Evolutionary conservation across 208 protist genomes (phyloP), one percentile per base, ranked within the genome.

Genomic region (Angomonas deanei): DNA sequence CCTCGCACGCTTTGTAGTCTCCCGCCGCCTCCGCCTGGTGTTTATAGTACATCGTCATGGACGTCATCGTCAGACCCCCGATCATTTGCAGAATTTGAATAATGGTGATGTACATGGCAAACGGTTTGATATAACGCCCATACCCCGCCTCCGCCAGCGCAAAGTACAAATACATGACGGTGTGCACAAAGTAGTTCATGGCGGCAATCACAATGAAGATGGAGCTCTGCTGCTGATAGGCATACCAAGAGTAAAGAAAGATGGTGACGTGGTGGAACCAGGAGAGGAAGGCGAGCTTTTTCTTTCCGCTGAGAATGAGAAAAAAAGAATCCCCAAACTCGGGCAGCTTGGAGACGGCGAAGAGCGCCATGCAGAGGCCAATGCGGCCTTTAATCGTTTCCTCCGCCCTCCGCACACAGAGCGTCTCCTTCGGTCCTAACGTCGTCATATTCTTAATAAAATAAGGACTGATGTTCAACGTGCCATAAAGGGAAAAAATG

Each of bases 111-210:
- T 93, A 72, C 36, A 82, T 81, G 0, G 92, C 86, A 49, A 95
- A 73, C 10, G 74, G 74, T 58, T 78, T 78, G 30, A 91, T 64
- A 10, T 83, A 26, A 54, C 78, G 73, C 71, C 77, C 75, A 48
- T 78, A 47, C 30, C 87, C 84, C 39, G 70, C 75, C 1, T 76
- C 80, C 63, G 76, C 80, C 15, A 96, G 24, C 46, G 83, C 85
- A 66, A 97, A 98, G 74, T 98, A 98, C 1, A 78, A 71, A 72
- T 98, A 98, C 94, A 98, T 98, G 75, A 97, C 77, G 4, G 91
- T 67, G 76, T 98, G 96, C n/a, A 98, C 94, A 28, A 53, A 78
- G 62, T 90, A 86, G 70, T 98, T 98, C 92, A 98, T 97, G 13
- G 82, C 70, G 23, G 84, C 76, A 61, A 97, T 98, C 58, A 79